Conservation (phyloP, 345 rosid genomes). For the Corymbia maculata region DNA sequence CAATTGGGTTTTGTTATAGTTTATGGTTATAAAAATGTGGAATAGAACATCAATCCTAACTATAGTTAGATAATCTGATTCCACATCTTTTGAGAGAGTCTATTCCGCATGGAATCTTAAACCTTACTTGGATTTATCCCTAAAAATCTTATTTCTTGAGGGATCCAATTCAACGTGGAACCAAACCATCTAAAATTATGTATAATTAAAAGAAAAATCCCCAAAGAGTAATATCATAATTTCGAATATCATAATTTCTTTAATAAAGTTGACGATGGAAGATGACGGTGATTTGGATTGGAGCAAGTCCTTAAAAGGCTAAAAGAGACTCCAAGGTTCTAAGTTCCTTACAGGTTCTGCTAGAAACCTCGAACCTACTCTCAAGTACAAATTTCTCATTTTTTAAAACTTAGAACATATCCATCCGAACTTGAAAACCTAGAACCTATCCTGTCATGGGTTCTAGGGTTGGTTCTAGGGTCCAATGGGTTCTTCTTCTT, state of each 20-base stretch:
- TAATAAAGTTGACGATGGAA: background rate
- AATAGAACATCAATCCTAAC: background rate
- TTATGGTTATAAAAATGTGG: background rate
- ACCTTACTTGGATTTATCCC: background rate
- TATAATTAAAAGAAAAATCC: background rate
- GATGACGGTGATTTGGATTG: background rate
- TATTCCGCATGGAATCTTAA: background rate
- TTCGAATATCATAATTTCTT: background rate
- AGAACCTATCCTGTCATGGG: no score
- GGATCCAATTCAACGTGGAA: rapidly evolving
- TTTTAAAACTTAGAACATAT: no score
- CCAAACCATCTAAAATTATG: background rate
- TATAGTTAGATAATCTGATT: background rate
- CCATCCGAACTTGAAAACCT: no score
- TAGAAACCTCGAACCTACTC: no score
- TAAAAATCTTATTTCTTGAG: background rate
- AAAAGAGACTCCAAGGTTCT: no score
- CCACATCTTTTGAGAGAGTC: background rate
- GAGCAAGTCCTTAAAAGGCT: no score
- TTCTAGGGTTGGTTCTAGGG: no score
- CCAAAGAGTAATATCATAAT: background rate
- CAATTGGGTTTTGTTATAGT: background rate
- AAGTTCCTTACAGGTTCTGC: no score
- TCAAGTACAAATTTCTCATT: no score
- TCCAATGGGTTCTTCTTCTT: no score